Evolutionary conservation across 2,329 filamentous ascomycete genomes (phyloP).

Genomic region (Phoma sp.): DNA sequence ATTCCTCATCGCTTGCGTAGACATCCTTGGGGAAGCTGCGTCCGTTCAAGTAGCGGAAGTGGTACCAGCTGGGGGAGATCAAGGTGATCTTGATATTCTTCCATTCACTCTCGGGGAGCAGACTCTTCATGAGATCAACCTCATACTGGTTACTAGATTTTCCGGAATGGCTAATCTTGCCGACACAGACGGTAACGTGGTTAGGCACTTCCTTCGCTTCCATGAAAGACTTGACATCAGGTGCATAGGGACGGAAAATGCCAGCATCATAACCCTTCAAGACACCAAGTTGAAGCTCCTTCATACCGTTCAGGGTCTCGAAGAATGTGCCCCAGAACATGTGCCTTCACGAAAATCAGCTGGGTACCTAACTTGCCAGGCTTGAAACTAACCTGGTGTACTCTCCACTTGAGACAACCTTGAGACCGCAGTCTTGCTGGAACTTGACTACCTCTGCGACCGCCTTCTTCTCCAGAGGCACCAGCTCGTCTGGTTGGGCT

Average conservation of each 20-base stretch:
- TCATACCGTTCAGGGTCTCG: constrained; percentile 62
- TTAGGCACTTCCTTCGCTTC: constrained; percentile 63
- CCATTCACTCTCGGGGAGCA: constrained; percentile 67
- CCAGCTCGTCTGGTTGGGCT: constrained; percentile 56
- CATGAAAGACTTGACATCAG: constrained; percentile 68
- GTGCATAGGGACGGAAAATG: constrained; percentile 66
- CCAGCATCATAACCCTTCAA: constrained; percentile 58
- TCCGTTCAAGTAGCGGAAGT: constrained; percentile 67
- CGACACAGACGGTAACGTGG: constrained; percentile 63
- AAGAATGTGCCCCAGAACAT: constrained; percentile 67
- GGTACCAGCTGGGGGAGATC: constrained; percentile 73
- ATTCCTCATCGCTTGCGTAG: constrained; percentile 57
- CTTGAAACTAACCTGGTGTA: constrained; percentile 55
- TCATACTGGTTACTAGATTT: constrained; percentile 64
- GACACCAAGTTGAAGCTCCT: constrained; percentile 55
- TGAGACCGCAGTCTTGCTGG: constrained; percentile 69
- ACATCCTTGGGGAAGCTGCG: constrained; percentile 55
- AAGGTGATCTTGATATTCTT: constrained; percentile 74
- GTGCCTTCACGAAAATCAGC: constrained; percentile 43
- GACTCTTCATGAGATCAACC: constrained; percentile 65
- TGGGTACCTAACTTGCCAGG: neutral
- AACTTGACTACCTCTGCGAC: constrained; percentile 70
- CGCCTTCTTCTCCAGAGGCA: constrained; percentile 68
- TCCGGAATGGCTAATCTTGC: constrained; percentile 65
- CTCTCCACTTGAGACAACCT: constrained; percentile 73